phyloP scores from a whole-genome alignment of 768 basidiomycete genomes.

The Paxillus ammoniavirescens region DNA sequence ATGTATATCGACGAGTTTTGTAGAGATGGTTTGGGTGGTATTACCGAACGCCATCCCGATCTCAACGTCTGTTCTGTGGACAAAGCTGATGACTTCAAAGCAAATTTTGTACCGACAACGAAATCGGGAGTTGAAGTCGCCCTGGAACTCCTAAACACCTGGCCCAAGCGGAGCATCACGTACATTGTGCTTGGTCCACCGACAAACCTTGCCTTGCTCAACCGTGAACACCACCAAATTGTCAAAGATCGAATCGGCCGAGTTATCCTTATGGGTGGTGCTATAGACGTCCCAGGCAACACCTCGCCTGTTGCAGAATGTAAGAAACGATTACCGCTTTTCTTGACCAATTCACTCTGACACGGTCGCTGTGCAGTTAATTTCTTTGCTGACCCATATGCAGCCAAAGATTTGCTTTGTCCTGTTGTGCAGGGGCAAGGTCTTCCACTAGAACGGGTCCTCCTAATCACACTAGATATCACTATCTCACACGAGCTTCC shows the following conservation, averaged over 20 bases:
- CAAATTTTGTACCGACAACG: conserved; percentile 46
- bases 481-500: conserved; percentile 79
- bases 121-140: conserved; percentile 52
- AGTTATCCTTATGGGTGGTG: conserved; percentile 92
- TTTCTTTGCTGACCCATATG: conserved; percentile 85
- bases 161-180: conserved; percentile 54
- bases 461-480: conserved; percentile 77
- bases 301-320: conserved; percentile 82
- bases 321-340: conserved; percentile 33
- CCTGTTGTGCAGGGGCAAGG: conserved; percentile 38
- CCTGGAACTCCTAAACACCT: conserved; percentile 50
- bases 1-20: background rate
- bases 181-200: conserved; percentile 76
- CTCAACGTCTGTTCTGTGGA: conserved; percentile 35
- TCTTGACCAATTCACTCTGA: background rate
- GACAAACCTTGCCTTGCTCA: conserved; percentile 73
- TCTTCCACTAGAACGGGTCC: conserved; percentile 63
- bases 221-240: conserved; percentile 51
- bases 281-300: conserved; percentile 89
- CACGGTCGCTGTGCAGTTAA: conserved; percentile 51
- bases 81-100: conserved; percentile 26
- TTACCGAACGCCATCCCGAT: conserved; percentile 64
- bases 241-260: conserved; percentile 62
- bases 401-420: conserved; percentile 66
- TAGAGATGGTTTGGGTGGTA: conserved; percentile 71